phyloP scores from a whole-genome alignment of 1,284 basidiomycete genomes.

The Volvariella volvacea region DNA sequence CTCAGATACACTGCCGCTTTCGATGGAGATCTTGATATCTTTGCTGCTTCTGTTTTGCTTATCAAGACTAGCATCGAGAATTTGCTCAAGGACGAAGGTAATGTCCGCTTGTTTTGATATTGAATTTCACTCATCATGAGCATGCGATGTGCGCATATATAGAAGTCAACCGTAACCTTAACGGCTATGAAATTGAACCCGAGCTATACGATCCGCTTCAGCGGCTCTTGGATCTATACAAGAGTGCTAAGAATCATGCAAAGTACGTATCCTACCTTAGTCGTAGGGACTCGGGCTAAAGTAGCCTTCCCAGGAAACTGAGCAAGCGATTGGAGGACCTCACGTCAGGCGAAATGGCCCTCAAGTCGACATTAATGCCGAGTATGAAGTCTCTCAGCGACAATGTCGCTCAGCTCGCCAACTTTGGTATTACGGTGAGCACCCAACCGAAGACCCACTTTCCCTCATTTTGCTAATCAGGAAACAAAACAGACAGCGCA shows the following conservation, averaged over 20 bases:
- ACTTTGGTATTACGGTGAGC: constrained; percentile 82
- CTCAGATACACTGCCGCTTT: constrained; percentile 76
- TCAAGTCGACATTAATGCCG: constrained; percentile 64
- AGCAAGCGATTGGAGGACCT: constrained; percentile 80
- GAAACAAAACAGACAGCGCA: constrained; percentile 64
- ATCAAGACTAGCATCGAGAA: constrained; percentile 78
- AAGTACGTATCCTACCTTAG: constrained; percentile 43
- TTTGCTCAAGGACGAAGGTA: constrained; percentile 73
- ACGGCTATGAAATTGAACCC: constrained; percentile 63
- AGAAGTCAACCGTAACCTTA: constrained; percentile 73
- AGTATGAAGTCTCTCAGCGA: constrained; percentile 69
- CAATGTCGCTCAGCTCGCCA: constrained; percentile 74
- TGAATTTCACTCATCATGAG: neutral
- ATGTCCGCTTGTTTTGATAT: constrained; percentile 5
- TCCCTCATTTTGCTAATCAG: too few species aligned
- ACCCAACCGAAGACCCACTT: too few species aligned
- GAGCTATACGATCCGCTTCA: constrained; percentile 80
- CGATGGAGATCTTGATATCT: constrained; percentile 88
- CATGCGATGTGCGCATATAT: constrained; percentile 4
- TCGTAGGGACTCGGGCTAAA: constrained; percentile 4
- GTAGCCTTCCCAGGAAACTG: constrained; percentile 59
- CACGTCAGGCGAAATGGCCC: constrained; percentile 59
- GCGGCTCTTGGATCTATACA: constrained; percentile 73
- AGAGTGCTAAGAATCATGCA: constrained; percentile 73
- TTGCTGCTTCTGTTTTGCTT: constrained; percentile 83